phyloP scores from a whole-genome alignment of 345 rosid genomes.

The Corchorus capsularis region DNA sequence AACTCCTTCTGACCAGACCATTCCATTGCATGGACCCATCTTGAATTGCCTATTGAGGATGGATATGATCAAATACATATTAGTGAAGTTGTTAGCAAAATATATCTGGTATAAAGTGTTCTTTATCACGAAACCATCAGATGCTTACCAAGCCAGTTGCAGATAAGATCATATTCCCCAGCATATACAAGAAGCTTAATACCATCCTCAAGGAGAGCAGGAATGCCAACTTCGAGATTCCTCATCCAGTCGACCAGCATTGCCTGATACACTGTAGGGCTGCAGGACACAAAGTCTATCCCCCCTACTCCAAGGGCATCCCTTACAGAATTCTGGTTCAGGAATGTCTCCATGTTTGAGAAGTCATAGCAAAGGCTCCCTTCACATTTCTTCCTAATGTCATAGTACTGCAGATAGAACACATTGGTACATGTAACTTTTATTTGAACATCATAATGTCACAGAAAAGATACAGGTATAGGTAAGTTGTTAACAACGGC shows the following conservation, averaged over 20 bases:
- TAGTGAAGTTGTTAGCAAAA: background rate
- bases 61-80: background rate
- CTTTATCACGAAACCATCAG: background rate
- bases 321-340: conserved; percentile 69
- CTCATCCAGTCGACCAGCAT: conserved; percentile 98
- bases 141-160: conserved; percentile 97
- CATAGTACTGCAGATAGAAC: conserved; percentile 73
- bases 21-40: conserved; percentile 99
- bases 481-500: background rate
- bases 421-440: conserved; percentile 18
- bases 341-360: conserved; percentile 95
- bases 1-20: conserved; percentile 86
- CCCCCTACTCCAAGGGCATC: conserved; percentile 84
- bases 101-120: background rate
- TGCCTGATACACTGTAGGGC: conserved; percentile 77
- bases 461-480: background rate
- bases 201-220: conserved; percentile 91
- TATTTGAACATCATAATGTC: background rate
- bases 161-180: conserved; percentile 98
- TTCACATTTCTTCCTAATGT: conserved; percentile 84
- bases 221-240: conserved; percentile 91
- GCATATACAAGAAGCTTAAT: conserved; percentile 89
- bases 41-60: conserved; percentile 73
- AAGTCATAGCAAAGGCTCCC: conserved; percentile 96
- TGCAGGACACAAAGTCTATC: conserved; percentile 89